Percentiles rank a stretch among this genome's conserved stretches.
Evolutionary conservation across 2,329 filamentous ascomycete genomes (phyloP).

Genomic region (Pseudogymnoascus sp.): DNA sequence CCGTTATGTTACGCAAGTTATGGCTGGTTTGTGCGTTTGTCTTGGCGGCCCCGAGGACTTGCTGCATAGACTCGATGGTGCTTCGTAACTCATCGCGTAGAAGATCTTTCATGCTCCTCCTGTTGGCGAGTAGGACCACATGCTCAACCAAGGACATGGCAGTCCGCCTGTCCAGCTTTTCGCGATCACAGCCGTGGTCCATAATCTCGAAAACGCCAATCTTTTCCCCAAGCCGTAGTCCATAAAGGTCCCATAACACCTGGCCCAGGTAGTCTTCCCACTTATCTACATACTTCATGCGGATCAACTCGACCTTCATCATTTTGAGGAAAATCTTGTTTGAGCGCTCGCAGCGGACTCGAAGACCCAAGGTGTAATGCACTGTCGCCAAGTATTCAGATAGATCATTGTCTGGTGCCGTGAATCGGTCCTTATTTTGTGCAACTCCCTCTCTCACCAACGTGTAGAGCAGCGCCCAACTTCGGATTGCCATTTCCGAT

Average conservation of each 20-base stretch:
- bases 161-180: constrained; percentile 71
- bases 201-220: constrained; percentile 52
- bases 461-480: constrained; percentile 81
- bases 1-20: constrained; percentile 74
- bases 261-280: constrained; percentile 84
- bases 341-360: constrained; percentile 75
- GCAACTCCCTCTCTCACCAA: constrained; percentile 67
- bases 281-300: constrained; percentile 66
- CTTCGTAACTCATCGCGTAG: constrained; percentile 84
- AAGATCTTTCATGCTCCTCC: constrained; percentile 83
- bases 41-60: constrained; percentile 72
- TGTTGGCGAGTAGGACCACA: constrained; percentile 70
- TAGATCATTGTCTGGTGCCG: constrained; percentile 60
- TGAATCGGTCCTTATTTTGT: constrained; percentile 57
- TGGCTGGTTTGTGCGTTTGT: constrained; percentile 73
- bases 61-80: constrained; percentile 89
- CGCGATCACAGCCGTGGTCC: constrained; percentile 72
- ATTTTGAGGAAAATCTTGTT: constrained; percentile 85
- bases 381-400: constrained; percentile 73
- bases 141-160: constrained; percentile 78
- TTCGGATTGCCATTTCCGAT: constrained; percentile 77
- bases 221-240: constrained; percentile 61
- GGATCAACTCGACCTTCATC: constrained; percentile 76
- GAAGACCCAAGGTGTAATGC: constrained; percentile 75
- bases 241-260: constrained; percentile 75